Evolutionary conservation across 805 yeast species (phyloP), one percentile per base, ranked within the genome.

Genomic region (Yarrowia divulgata): DNA sequence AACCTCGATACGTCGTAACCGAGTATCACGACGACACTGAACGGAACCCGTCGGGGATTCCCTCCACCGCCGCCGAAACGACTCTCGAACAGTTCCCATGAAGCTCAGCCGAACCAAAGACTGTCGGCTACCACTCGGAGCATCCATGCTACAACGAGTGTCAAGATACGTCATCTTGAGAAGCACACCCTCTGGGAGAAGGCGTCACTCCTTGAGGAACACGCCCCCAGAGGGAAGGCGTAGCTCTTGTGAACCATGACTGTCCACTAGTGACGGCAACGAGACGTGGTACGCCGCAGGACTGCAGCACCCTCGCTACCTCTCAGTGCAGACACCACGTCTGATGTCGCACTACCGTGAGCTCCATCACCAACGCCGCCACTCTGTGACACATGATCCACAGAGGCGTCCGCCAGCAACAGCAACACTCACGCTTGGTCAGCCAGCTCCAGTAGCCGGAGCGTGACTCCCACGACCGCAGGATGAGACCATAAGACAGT

Each of bases 261-360:
- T 43, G 48, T 43, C 48, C 48, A 43, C 23, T 7, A 10, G 18
- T 43, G 48, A 10, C 48, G 18, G 48, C 23, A 43, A 5, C 14
- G 14, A 43, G 48, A 29, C 6, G 3, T 43, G 19, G 14, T 10
- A 9, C 7, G 46, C 46, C 4, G 19, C 46, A 42, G 19, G 4
- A 39, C 46, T 8, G 46, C 46, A 39, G 46, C 19, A 42, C 48
- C 48, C 18, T 43, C 23, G 48, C 48, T 43, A 8, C 14, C 14
- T 43, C 48, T 19, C 23, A 9, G 48, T 43, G 48, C 48, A 18
- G 29, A 43, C 48, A 12, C 48, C 48, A 43, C 48, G 48, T 43
- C 48, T 43, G 48, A 43, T 43, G 48, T 43, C 48, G 48, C 48
- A 43, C 48, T 43, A 8, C 48, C 48, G 48, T 43, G 48, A 43